Conservation (phyloP, 345 rosid species). For the Aethionema arabicum region DNA sequence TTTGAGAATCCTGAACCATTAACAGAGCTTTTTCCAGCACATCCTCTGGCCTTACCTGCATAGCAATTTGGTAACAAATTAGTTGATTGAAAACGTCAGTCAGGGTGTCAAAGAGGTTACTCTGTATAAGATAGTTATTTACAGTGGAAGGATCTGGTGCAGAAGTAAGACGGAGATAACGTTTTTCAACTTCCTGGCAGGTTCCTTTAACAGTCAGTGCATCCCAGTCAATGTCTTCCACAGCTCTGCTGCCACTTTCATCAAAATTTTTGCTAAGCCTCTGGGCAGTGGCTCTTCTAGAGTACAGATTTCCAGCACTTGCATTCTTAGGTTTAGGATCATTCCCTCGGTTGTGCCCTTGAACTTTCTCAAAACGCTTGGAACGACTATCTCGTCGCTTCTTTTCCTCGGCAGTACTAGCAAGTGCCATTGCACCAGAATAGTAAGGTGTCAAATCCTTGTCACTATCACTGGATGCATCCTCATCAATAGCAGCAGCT, state of each 20-base stretch:
- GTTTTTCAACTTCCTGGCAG: conserved; percentile 94
- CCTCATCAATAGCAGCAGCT: conserved; percentile 55
- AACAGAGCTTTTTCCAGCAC: conserved; percentile 84
- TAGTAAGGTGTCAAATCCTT: conserved; percentile 81
- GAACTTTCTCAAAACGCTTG: conserved; percentile 83
- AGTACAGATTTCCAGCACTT: conserved; percentile 61
- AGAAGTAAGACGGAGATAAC: conserved; percentile 96
- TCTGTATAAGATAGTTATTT: conserved; percentile 38
- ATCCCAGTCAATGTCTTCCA: conserved; percentile 99
- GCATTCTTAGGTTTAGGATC: conserved; percentile 59
- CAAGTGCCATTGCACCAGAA: conserved; percentile 68
- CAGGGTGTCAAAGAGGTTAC: conserved; percentile 18
- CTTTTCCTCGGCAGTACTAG: conserved; percentile 82
- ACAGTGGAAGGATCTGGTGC: conserved; percentile 98
- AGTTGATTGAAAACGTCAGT: conserved; percentile 18
- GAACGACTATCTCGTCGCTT: conserved; percentile 91
- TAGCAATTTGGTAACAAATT: conserved; percentile 17
- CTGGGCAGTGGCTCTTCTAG: conserved; percentile 74
- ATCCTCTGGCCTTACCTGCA: conserved; percentile 97
- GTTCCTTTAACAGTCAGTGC: conserved; percentile 93
- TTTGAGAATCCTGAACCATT: conserved; percentile 82
- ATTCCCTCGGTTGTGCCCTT: conserved; percentile 58
- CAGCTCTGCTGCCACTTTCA: conserved; percentile 78
- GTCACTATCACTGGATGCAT: conserved; percentile 94
- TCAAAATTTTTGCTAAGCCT: conserved; percentile 72